phyloP scores from a whole-genome alignment of 768 basidiomycete genomes.

The Boletus speciosus region DNA sequence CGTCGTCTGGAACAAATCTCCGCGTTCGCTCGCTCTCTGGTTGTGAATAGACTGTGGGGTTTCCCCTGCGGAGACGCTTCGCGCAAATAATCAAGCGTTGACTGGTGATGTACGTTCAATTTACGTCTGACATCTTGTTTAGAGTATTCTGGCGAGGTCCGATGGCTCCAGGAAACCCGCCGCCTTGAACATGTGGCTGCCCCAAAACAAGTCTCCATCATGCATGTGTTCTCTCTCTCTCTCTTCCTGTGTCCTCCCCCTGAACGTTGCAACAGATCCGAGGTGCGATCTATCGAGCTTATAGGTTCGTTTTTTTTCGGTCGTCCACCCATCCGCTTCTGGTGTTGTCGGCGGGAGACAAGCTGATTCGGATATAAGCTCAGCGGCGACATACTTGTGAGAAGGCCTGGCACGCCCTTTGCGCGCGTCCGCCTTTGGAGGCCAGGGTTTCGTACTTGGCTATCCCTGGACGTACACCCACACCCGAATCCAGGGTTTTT shows the following conservation, averaged over 20 bases:
- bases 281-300: background rate
- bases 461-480: constrained; percentile 12
- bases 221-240: background rate
- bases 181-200: constrained; percentile 21
- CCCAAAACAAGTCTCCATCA: constrained; percentile 18
- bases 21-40: background rate
- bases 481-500: constrained; percentile 21
- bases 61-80: background rate
- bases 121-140: constrained; percentile 23
- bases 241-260: constrained; percentile 12
- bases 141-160: background rate
- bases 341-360: constrained; percentile 8
- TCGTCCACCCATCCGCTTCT: constrained; percentile 9
- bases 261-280: constrained; percentile 23
- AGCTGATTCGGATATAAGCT: constrained; percentile 8
- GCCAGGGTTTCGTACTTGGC: constrained; percentile 15
- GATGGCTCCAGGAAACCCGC: background rate
- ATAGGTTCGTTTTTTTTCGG: constrained; percentile 3
- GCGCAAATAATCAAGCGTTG: background rate
- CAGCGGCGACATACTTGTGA: constrained; percentile 13
- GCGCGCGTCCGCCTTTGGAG: constrained; percentile 20
- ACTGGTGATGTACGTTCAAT: constrained; percentile 9
- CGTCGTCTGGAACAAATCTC: background rate
- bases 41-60: background rate
- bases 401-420: constrained; percentile 28